Base-by-base conservation (phyloP, 441 rosid species). In the Gossypium davidsonii region DNA sequence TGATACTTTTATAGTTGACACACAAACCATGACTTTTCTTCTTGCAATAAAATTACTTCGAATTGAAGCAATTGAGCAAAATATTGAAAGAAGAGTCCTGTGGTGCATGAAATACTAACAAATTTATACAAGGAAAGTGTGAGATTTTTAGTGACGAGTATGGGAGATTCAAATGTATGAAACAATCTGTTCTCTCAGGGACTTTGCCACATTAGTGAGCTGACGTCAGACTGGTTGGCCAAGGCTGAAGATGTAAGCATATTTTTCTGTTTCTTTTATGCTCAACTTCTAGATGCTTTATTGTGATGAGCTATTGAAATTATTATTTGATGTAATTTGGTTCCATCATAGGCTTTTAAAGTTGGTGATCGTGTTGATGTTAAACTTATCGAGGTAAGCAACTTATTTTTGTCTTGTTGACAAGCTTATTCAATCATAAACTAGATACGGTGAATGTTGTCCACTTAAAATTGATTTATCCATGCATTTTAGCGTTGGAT, bases 191-290 rank as follows among this genome's bases (percentile, higher is more conserved):
- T 78, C 28, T 73, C 81, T 74, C 88, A 91, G 97, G 99, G 99
- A 79, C 96, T 96, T 83, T 96, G 99, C 85, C 99, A 96, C 85
- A 82, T 93, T 74, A 96, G 99, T 80, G 99, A 96, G 81, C 85
- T 96, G 73, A 93, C 91, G 79, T 77, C 90, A 69, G 87, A 85
- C 76, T 93, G 90, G 90, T 85, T 96, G 79, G 84, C 98, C 17
- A 91, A 96, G 84, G 93, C 99, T 14, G 99, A 96, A 85, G 99
- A 96, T 82, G 99, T 96, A 87, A 87, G 96, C 66, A 21, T 39
- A 12, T 56, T 70, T 44, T 69, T 53, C 2, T 15, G 1, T 74
- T 52, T 64, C 49, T 46, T 65, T 21, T 65, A 6, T 37, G 3
- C 46, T 60, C 21, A 28, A 14, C 44, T 6, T 51, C 2, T 42